Percentiles rank a stretch among this genome's conserved stretches.
Evolutionary conservation across 2,329 filamentous ascomycete species (phyloP).

Genomic region (Hymenoscyphus fraxineus): DNA sequence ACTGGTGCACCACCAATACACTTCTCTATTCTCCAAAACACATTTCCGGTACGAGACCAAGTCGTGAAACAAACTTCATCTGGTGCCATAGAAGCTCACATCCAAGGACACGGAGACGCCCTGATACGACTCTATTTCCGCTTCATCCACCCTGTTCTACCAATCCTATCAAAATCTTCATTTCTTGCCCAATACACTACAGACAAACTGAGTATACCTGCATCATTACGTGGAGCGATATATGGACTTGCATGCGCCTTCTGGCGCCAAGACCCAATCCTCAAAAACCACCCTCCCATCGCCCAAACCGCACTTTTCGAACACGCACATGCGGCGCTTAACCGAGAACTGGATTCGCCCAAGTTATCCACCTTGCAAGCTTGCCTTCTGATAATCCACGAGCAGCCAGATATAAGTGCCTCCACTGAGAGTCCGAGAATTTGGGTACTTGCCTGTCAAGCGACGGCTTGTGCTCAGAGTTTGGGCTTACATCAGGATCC

Average conservation of each 20-base stretch:
- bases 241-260: conserved; percentile 44
- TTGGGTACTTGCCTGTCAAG: conserved; percentile 43
- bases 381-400: conserved; percentile 43
- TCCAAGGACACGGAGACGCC: conserved; percentile 39
- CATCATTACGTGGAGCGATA: conserved; percentile 43
- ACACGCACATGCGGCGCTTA: conserved; percentile 41
- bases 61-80: conserved; percentile 39
- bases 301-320: conserved; percentile 42
- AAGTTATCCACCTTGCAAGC: conserved; percentile 46
- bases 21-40: conserved; percentile 43
- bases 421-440: conserved; percentile 45
- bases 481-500: conserved; percentile 45
- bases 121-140: conserved; percentile 45
- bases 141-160: conserved; percentile 44
- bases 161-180: conserved; percentile 43
- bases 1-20: conserved; percentile 42
- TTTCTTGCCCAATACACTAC: conserved; percentile 40
- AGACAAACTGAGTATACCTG: conserved; percentile 40
- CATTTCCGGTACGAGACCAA: conserved; percentile 43
- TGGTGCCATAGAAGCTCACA: conserved; percentile 41
- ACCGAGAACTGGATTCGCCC: conserved; percentile 45
- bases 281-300: conserved; percentile 36
- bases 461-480: conserved; percentile 44
- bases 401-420: conserved; percentile 43
- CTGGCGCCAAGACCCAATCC: conserved; percentile 37